A percentile compares a stretch with the other conserved stretches of the same genome.
phyloP scores from a whole-genome alignment of 2,329 filamentous ascomycete species.

The Pseudogymnoascus sp. region DNA sequence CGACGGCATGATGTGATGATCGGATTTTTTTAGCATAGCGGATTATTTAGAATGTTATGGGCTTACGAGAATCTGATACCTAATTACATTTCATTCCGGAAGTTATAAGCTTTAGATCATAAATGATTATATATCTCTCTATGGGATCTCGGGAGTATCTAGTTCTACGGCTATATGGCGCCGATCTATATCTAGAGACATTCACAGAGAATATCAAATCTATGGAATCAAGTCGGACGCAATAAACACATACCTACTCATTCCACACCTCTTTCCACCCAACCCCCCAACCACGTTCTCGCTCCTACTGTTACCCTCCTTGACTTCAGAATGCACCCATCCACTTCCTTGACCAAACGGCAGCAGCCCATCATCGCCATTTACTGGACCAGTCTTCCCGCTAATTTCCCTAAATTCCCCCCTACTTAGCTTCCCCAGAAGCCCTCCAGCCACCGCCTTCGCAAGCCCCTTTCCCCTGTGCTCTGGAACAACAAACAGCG shows the following conservation, averaged over 20 bases:
- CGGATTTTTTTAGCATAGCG: not conserved
- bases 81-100: not conserved
- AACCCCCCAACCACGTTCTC: conserved; percentile 25
- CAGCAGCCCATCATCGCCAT: conserved; percentile 18
- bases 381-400: not conserved
- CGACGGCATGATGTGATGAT: not conserved
- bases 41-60: conserved; percentile 3
- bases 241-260: conserved; percentile 20
- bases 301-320: conserved; percentile 24
- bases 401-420: conserved; percentile 21
- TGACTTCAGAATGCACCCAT: conserved; percentile 26
- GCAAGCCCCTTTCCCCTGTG: conserved; percentile 24
- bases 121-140: too few species aligned
- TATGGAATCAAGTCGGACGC: not conserved
- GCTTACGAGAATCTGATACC: not conserved
- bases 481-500: conserved; percentile 24
- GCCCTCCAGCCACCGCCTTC: conserved; percentile 19
- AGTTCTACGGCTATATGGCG: not conserved
- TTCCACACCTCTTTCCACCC: conserved; percentile 14
- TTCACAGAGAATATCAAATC: not conserved
- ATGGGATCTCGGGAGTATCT: not conserved
- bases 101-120: not conserved
- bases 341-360: conserved; percentile 17
- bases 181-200: not conserved
- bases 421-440: conserved; percentile 16